A percentile compares a stretch with the other conserved stretches of the same genome.
Evolutionary conservation across 768 basidiomycete genomes (phyloP).

Genomic region (Suillus decipiens): DNA sequence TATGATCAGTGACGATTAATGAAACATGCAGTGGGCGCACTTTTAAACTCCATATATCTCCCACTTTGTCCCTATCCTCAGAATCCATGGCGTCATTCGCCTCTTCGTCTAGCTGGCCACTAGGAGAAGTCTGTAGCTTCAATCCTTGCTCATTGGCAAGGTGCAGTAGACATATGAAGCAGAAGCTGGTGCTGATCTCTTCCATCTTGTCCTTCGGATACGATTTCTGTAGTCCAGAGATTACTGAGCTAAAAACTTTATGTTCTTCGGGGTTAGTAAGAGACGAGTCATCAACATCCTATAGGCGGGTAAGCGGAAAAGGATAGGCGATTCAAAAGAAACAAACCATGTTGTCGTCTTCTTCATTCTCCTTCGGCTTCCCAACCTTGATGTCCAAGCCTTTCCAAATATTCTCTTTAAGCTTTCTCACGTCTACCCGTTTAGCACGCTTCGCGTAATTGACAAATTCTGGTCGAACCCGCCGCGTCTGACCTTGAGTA

Average conservation of each 20-base stretch:
- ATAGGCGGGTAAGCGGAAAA: constrained; percentile 4
- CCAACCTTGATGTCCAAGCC: constrained; percentile 76
- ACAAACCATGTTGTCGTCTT: constrained; percentile 57
- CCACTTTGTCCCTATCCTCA: constrained; percentile 50
- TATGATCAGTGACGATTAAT: constrained; percentile 1
- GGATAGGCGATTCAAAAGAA: constrained; percentile 1
- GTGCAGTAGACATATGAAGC: constrained; percentile 97
- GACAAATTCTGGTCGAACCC: constrained; percentile 84
- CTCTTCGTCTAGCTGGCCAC: constrained; percentile 38
- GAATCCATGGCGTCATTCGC: constrained; percentile 37
- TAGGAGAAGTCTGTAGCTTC: constrained; percentile 62
- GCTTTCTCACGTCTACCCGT: constrained; percentile 91
- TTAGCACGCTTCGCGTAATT: constrained; percentile 96
- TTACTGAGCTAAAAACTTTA: constrained; percentile 77
- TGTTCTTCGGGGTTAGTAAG: constrained; percentile 67
- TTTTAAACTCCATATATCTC: constrained; percentile 77
- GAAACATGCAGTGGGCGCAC: constrained; percentile 37
- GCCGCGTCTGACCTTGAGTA: constrained; percentile 73
- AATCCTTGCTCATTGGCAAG: constrained; percentile 96
- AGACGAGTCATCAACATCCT: constrained; percentile 57
- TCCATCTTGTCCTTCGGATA: constrained; percentile 96
- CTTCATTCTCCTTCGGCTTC: constrained; percentile 35
- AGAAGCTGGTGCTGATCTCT: constrained; percentile 98
- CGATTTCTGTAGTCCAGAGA: constrained; percentile 73
- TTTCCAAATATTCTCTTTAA: constrained; percentile 99